phyloP scores from a whole-genome alignment of 1,139 yeast genomes.

The Trichomonascaceae sp. region DNA sequence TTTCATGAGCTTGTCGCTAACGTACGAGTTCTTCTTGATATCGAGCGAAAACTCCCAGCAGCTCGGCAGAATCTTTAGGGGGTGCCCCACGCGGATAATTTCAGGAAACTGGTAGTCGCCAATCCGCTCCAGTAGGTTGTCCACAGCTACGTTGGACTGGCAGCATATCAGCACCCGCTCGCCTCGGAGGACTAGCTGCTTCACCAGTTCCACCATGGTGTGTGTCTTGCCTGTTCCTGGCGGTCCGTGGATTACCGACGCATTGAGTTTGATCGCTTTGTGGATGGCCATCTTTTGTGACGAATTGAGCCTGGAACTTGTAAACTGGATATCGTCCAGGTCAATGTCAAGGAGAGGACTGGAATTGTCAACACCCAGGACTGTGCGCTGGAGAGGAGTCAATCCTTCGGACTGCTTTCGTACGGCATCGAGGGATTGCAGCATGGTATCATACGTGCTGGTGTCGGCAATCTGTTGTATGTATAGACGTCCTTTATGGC shows the following conservation, averaged over 20 bases:
- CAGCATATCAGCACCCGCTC: constrained; percentile 82
- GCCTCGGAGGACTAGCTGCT: constrained; percentile 50
- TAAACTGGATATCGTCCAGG: constrained; percentile 50
- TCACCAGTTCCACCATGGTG: constrained; percentile 72
- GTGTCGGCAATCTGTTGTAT: neutral
- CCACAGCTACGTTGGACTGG: constrained; percentile 91
- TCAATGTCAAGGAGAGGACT: constrained; percentile 25
- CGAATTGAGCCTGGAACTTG: neutral
- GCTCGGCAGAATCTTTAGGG: constrained; percentile 60
- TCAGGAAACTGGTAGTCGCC: constrained; percentile 36
- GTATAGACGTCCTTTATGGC: neutral
- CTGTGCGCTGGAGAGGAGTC: constrained; percentile 15
- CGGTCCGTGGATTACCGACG: constrained; percentile 60
- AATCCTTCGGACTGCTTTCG: constrained; percentile 18
- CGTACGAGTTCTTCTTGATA: constrained; percentile 49
- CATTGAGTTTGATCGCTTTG: constrained; percentile 35
- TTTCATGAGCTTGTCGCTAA: constrained; percentile 45
- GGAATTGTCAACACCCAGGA: constrained; percentile 14
- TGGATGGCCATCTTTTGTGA: constrained; percentile 61
- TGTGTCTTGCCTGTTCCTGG: constrained; percentile 80
- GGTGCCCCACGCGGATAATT: constrained; percentile 79
- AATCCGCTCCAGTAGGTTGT: constrained; percentile 74
- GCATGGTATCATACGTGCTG: constrained; percentile 40
- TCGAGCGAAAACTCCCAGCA: constrained; percentile 69
- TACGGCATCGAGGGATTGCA: constrained; percentile 59